A percentile compares a stretch with the other conserved stretches of the same genome.
Evolutionary conservation across 1,284 basidiomycete genomes (phyloP).

Genomic region (Sparassis latifolia): DNA sequence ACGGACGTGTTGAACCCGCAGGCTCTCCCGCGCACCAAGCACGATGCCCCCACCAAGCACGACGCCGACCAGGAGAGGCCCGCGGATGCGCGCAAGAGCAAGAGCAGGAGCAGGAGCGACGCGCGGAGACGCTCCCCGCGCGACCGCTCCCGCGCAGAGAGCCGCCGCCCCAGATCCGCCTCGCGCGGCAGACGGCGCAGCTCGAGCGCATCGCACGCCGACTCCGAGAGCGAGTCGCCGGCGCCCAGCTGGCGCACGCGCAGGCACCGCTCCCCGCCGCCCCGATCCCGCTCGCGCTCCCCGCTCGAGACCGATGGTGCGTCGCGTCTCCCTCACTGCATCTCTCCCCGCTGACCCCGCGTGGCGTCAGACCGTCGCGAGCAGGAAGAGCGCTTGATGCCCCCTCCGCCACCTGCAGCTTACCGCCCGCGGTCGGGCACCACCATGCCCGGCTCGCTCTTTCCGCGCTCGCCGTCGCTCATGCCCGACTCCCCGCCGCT

Average conservation of each 20-base stretch:
- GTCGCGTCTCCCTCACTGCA: background rate
- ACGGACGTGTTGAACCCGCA: constrained; percentile 5
- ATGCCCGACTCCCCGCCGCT: constrained; percentile 43
- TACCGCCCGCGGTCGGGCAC: constrained; percentile 9
- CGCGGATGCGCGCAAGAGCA: constrained; percentile 4
- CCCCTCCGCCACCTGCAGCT: no score
- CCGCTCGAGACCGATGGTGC: background rate
- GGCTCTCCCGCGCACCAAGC: constrained; percentile 14
- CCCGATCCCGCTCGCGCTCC: background rate
- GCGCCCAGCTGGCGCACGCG: background rate
- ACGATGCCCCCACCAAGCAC: constrained; percentile 11
- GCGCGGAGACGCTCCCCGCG: constrained; percentile 3
- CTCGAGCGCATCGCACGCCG: no score
- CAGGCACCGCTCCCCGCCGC: constrained; percentile 1
- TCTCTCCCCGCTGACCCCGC: no score
- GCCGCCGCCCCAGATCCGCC: background rate
- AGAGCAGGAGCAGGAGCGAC: constrained; percentile 3
- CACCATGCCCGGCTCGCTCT: constrained; percentile 76
- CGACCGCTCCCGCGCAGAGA: background rate
- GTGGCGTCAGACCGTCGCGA: no score
- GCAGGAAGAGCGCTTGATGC: no score
- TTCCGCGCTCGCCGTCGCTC: constrained; percentile 61
- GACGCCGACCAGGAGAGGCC: constrained; percentile 5
- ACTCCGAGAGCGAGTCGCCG: no score
- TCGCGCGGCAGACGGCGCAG: no score